phyloP scores from a whole-genome alignment of 306 rosid species.

The Comarum palustre region DNA sequence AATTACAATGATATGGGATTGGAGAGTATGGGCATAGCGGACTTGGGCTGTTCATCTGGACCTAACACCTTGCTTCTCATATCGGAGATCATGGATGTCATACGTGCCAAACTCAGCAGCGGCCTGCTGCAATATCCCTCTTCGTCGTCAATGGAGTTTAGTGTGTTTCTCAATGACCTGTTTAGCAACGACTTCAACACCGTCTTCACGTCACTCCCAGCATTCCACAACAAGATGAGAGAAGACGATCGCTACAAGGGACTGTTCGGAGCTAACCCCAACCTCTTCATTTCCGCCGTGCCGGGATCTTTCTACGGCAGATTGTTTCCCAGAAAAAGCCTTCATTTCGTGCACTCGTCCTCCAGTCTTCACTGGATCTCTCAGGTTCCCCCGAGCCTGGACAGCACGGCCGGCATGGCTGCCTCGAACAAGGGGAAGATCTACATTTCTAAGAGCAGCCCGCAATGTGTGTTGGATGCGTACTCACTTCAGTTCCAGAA shows the following conservation, averaged over 20 bases:
- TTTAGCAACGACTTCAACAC: conserved; percentile 69
- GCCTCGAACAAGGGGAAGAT: conserved; percentile 60
- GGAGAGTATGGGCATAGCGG: conserved; percentile 60
- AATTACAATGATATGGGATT: conserved; percentile 3
- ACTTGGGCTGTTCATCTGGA: conserved; percentile 85
- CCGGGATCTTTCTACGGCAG: conserved; percentile 66
- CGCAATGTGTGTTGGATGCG: conserved; percentile 50
- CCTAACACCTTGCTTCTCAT: conserved; percentile 57
- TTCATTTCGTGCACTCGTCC: conserved; percentile 69
- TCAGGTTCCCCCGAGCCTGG: conserved; percentile 46
- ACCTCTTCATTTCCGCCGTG: conserved; percentile 40
- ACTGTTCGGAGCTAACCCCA: conserved; percentile 17
- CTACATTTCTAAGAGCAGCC: conserved; percentile 63
- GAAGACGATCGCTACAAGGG: not conserved
- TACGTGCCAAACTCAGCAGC: conserved; percentile 24
- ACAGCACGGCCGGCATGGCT: conserved; percentile 8
- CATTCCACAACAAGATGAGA: conserved; percentile 33
- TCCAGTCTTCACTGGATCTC: conserved; percentile 84
- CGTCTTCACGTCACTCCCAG: conserved; percentile 58
- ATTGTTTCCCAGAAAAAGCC: conserved; percentile 38
- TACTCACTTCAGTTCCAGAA: conserved; percentile 49
- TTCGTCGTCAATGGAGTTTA: conserved; percentile 38
- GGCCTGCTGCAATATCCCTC: not conserved
- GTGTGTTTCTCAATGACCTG: conserved; percentile 61
- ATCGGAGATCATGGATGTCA: conserved; percentile 36